phyloP scores from a whole-genome alignment of 805 yeast species.

The Zygosaccharomyces pseudorouxii region DNA sequence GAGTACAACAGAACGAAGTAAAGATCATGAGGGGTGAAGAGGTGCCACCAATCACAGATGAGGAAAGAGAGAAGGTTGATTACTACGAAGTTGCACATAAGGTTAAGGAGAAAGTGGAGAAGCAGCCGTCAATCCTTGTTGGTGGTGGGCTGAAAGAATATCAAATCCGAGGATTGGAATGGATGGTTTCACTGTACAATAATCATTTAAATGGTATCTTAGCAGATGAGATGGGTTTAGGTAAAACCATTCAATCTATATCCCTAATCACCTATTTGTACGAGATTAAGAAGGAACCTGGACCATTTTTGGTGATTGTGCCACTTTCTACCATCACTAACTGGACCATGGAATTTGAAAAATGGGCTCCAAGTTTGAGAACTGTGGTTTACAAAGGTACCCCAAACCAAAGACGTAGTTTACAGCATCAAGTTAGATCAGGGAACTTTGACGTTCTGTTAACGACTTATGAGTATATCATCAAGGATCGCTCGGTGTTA shows the following conservation, averaged over 20 bases:
- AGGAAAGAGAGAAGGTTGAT: conserved; percentile 64
- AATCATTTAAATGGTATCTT: conserved; percentile 94
- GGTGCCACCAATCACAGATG: conserved; percentile 38
- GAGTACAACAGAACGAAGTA: conserved; percentile 58
- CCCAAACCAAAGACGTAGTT: conserved; percentile 61
- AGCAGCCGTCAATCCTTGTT: conserved; percentile 64
- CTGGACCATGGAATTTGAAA: conserved; percentile 81
- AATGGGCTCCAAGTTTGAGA: conserved; percentile 80
- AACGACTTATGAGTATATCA: conserved; percentile 79
- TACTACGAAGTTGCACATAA: conserved; percentile 80
- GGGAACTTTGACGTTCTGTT: conserved; percentile 73
- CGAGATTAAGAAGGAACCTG: conserved; percentile 60
- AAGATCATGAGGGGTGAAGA: conserved; percentile 33
- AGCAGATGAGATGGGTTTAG: conserved; percentile 99
- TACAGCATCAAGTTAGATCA: conserved; percentile 58
- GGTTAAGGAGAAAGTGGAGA: conserved; percentile 58
- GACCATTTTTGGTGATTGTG: conserved; percentile 73
- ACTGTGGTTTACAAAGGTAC: conserved; percentile 74
- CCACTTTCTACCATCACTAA: conserved; percentile 81
- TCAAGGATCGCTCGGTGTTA: conserved; percentile 68
- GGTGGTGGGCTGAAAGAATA: conserved; percentile 81
- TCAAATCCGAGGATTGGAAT: conserved; percentile 88
- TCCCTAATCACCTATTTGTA: conserved; percentile 66
- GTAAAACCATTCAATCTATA: conserved; percentile 87
- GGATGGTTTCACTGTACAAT: conserved; percentile 97